Evolutionary conservation across 2,329 filamentous ascomycete genomes (phyloP).

Genomic region (Fusarium nisikadoi): DNA sequence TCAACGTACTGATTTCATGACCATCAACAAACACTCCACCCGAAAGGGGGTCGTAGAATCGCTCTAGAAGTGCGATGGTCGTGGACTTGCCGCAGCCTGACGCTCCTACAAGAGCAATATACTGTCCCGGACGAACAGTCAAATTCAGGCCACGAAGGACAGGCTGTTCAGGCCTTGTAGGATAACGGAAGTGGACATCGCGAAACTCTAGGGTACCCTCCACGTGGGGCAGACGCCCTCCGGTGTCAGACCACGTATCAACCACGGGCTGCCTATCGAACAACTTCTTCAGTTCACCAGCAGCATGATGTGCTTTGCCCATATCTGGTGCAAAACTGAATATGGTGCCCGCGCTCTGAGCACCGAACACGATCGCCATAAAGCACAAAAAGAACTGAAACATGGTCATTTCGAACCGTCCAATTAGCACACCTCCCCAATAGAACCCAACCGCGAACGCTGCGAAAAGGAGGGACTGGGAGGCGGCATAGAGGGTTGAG

Average conservation of each 20-base stretch:
- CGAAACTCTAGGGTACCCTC: conserved; percentile 89
- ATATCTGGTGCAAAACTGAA: conserved; percentile 93
- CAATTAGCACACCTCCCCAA: too few relatives aligned
- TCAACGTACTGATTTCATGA: conserved; percentile 81
- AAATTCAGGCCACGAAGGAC: conserved; percentile 87
- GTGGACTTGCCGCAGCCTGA: conserved; percentile 96
- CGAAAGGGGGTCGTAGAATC: conserved; percentile 90
- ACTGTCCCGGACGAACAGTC: conserved; percentile 79
- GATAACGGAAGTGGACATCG: conserved; percentile 94
- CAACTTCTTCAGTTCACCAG: conserved; percentile 80
- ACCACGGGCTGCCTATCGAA: conserved; percentile 86
- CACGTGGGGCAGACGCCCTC: conserved; percentile 69
- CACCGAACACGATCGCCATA: conserved; percentile 80
- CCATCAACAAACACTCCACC: conserved; percentile 87
- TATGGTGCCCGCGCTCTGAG: conserved; percentile 64
- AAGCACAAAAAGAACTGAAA: conserved; percentile 57
- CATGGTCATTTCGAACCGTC: too few relatives aligned
- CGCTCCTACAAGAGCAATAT: conserved; percentile 90
- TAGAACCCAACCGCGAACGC: conserved; percentile 88
- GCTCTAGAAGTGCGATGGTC: conserved; percentile 89
- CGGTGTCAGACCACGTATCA: conserved; percentile 81
- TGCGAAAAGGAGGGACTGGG: conserved; percentile 85
- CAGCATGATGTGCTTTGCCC: conserved; percentile 90
- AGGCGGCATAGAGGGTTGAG: conserved; percentile 81
- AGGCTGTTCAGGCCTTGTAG: conserved; percentile 89